A percentile compares a stretch with the other conserved stretches of the same genome.
Evolutionary conservation across 164 flowering plant species (phyloP).

Genomic region (Buxus sempervirens): DNA sequence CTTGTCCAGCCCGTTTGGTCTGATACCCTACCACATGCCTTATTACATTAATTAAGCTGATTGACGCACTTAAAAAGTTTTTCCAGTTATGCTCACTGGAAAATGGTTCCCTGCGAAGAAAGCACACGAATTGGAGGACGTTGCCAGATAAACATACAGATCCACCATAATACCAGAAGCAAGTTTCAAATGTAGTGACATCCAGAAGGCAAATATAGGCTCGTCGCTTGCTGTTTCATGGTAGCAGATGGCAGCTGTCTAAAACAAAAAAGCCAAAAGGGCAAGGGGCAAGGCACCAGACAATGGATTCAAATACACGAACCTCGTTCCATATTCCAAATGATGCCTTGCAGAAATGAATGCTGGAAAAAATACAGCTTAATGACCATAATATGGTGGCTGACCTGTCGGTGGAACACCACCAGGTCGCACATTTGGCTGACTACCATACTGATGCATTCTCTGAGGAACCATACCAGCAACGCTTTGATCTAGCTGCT

Average conservation of each 20-base stretch:
- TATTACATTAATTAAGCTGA: too few relatives aligned
- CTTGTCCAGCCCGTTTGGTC: too few relatives aligned
- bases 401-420: conserved; percentile 4
- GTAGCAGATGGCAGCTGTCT: neutral
- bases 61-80: too few relatives aligned
- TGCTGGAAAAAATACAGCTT: neutral
- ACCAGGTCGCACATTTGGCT: neutral
- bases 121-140: too few relatives aligned
- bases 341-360: neutral
- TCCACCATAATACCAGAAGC: too few relatives aligned
- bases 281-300: neutral
- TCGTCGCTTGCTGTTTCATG: neutral
- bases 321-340: neutral
- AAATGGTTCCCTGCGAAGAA: too few relatives aligned
- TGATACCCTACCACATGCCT: too few relatives aligned
- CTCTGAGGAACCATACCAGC: conserved; percentile 4
- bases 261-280: too few relatives aligned
- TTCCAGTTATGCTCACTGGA: too few relatives aligned
- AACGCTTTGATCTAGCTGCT: neutral
- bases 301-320: neutral
- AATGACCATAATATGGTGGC: conserved; percentile 11
- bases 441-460: neutral
- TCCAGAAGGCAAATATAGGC: too few relatives aligned
- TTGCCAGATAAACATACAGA: too few relatives aligned
- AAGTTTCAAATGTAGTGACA: too few relatives aligned